Percentiles rank a stretch among this genome's conserved stretches.
phyloP scores from a whole-genome alignment of 805 yeast species.

The Candida succiphila region DNA sequence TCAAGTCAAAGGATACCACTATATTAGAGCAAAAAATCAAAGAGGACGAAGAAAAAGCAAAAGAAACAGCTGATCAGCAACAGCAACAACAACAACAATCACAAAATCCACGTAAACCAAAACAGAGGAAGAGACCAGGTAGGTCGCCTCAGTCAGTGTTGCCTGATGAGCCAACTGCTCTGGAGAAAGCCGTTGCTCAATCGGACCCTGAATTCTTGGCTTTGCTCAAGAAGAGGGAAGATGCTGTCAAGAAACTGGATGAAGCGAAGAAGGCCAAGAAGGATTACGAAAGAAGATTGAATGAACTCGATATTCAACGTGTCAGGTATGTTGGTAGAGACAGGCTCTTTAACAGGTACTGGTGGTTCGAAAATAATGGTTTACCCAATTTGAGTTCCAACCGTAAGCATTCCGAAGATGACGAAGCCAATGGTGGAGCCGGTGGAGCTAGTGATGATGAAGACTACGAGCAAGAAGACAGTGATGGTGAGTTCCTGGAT shows the following conservation, averaged over 20 bases:
- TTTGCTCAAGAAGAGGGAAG: constrained; percentile 35
- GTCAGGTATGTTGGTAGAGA: constrained; percentile 73
- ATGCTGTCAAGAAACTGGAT: constrained; percentile 28
- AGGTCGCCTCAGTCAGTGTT: constrained; percentile 16
- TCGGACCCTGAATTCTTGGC: constrained; percentile 32
- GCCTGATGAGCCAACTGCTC: constrained; percentile 21
- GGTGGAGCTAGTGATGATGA: constrained; percentile 9
- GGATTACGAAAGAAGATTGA: constrained; percentile 49
- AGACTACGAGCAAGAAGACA: constrained; percentile 26
- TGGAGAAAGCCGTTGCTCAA: constrained; percentile 28
- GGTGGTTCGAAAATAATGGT: constrained; percentile 93
- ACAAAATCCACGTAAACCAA: constrained; percentile 8
- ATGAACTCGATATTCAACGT: constrained; percentile 69
- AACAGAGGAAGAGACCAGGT: constrained; percentile 15
- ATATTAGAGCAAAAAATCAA: constrained; percentile 10
- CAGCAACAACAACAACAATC: constrained; percentile 13
- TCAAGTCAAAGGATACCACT: constrained; percentile 17
- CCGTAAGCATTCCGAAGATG: constrained; percentile 14
- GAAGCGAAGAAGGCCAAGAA: constrained; percentile 38
- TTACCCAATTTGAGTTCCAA: constrained; percentile 35
- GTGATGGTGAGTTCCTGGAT: constrained; percentile 34
- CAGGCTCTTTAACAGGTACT: constrained; percentile 74
- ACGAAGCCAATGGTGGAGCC: constrained; percentile 14
- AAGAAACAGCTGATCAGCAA: constrained; percentile 13
- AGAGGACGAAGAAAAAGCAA: constrained; percentile 1